Evolutionary conservation across 768 basidiomycete species (phyloP), one percentile per base, ranked within the genome.

Genomic region (Astraeus odoratus): DNA sequence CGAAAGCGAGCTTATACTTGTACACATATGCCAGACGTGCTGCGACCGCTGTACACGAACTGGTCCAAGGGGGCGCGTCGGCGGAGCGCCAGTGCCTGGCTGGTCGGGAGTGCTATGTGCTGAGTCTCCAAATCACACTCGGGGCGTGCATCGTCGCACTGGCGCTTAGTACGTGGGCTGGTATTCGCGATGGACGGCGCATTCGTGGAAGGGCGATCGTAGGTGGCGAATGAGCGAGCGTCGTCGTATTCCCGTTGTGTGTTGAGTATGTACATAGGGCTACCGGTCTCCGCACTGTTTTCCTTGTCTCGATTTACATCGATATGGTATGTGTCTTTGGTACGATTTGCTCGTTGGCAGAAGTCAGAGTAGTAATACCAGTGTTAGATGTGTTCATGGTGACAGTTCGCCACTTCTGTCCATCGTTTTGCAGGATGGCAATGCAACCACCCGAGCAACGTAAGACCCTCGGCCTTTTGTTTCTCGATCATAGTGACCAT

Each of bases 61-160:
- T 43, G 31, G 30, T 19, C 10, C 27, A 41, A 7, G 57, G 57
- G 15, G 64, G 48, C 12, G 30, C 61, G 4, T 51, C 62, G 22
- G 58, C 60, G 12, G 59, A 58, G 36, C 72, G 70, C 8, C 73
- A 74, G 41, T 86, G 84, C 53, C 57, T 77, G 13, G 58, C 73
- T 34, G 84, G 84, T 1, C 67, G 69, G 39, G 61, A 67, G 22
- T 86, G 84, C 52, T 86, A 86, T 49, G 64, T 75, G 20, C 70
- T 68, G 35, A 79, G 77, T 42, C 55, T 86, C 36, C 67, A 76
- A 52, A 54, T 86, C 50, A 71, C 69, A 1, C 55, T 61, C 2
- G 42, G 56, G 5, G 69, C 67, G 15, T 71, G 70, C 31, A 54
- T 60, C 8, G 12, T 57, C 8, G 66, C 70, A 18, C 60, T 71